Base-by-base conservation (phyloP, 2,329 filamentous ascomycete genomes). In the Passalora sequoiae region DNA sequence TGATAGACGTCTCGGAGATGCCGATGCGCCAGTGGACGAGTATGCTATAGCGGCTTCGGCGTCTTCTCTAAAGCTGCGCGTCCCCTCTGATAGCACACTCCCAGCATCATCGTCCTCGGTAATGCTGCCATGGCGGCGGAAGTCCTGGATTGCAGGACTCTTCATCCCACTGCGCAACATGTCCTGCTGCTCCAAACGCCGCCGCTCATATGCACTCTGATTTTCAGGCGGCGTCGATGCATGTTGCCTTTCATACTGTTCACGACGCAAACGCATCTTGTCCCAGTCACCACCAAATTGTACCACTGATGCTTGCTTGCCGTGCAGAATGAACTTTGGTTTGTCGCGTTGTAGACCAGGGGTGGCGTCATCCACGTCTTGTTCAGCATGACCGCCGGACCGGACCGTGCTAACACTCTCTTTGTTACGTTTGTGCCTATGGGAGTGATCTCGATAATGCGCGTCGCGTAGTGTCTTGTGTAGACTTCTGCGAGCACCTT, bases 221-320 rank as follows among this genome's bases (percentile, higher is more conserved):
- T 24, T 33, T 19, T 43, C 30, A 9, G 27, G 30, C 17, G 43
- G 43, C n/a, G 44, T 35, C 21, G 25, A 24, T 10, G 49, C 20
- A 32, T 49, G 38, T 15, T 51, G 46, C 15, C 43, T 28, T 37
- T 45, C 46, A 49, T 59, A 62, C 38, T 52, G 50, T 48, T 64
- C 62, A 37, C 60, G 53, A 10, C 61, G 54, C 21, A 52, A 22
- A 36, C 55, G 54, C 55, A 65, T 63, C 20, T 57, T 58, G 32
- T 64, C 63, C 70, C 95, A 82, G 56, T 95, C 91, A n/a, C 83
- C 81, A 6, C 89, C 89, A 62, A 98, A 94, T n/a, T 87, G 94
- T 55, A 98, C 87, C 43, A 98, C 86, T 1, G 89, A 95, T 2
- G 92, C 92, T 66, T 98, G 97, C 71, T 97, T 98, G 48, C 92